Evolutionary conservation across 805 yeast species (phyloP), one percentile per base, ranked within the genome.

Genomic region (Starmerella geochares): DNA sequence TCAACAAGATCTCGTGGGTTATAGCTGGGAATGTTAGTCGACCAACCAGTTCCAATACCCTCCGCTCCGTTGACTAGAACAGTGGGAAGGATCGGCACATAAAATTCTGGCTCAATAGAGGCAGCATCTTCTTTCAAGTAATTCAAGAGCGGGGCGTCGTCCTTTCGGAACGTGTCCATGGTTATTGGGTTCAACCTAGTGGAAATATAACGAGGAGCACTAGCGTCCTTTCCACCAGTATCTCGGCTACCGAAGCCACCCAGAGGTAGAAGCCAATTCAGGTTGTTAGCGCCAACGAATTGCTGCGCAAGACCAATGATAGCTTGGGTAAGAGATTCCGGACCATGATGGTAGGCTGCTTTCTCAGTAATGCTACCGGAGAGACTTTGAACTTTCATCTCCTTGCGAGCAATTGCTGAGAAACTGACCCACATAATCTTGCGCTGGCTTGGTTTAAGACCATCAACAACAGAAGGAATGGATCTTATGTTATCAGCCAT

Each of bases 31-130:
- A 92, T 82, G 54, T 78, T 79, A 1, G 97, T 87, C 56, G 95
- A 85, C 96, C 97, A 92, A 57, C 98, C 98, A 42, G 98, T 88
- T 54, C 98, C 98, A 65, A 92, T 92, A 70, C 98, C 98, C 67
- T 92, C 98, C 8, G 90, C 75, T 51, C 98, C 98, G 62, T 92
- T 92, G 4, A 92, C 95, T 54, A 92, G 72, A n/a, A 92, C 64
- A 86, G 87, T 85, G 9, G 98, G 98, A 35, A 92, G 59, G n/a
- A 92, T 79, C 1, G 98, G 98, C 36, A 86, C 71, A 65, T 86
- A 92, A 87, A 94, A 86, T 59, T 85, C 87, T 0, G 98, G 98
- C 65, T 92, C 98, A 17, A 90, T 94, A 0, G 90, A 80, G 55
- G 78, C 81, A 60, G 86, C 97, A 68, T 92, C 98, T 64, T 88